Conservation (phyloP, 2,329 filamentous ascomycete genomes). For the Diplodia mutila region DNA sequence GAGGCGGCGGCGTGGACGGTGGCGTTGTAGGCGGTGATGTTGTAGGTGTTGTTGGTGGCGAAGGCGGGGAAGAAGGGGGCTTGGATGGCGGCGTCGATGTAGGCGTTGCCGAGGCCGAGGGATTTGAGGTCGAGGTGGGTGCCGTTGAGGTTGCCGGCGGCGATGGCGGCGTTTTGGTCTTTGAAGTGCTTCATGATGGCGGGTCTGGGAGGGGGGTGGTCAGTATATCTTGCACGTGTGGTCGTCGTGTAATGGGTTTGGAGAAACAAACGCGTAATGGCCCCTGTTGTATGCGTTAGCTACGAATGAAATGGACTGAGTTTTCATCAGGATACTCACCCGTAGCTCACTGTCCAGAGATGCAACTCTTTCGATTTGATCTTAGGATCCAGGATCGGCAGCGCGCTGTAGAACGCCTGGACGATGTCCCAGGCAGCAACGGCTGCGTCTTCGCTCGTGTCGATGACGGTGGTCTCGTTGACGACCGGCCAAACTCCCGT, state of each 20-base stretch:
- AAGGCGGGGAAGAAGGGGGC: conserved; percentile 53
- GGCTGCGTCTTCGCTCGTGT: conserved; percentile 42
- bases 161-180: conserved; percentile 58
- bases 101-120: conserved; percentile 59
- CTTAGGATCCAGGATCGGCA: conserved; percentile 51
- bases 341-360: conserved; percentile 57
- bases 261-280: conserved; percentile 48
- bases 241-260: rapidly evolving
- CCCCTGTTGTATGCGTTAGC: conserved; percentile 37
- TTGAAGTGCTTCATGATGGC: conserved; percentile 62
- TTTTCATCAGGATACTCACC: conserved; percentile 30
- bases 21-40: conserved; percentile 52
- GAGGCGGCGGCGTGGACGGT: conserved; percentile 50
- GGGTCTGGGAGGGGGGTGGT: conserved; percentile 46
- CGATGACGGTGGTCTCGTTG: conserved; percentile 48
- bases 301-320: neutral
- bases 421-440: conserved; percentile 43
- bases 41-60: conserved; percentile 60
- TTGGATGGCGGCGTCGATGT: conserved; percentile 56
- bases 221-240: neutral
- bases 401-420: conserved; percentile 41
- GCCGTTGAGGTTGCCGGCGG: conserved; percentile 51
- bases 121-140: conserved; percentile 58
- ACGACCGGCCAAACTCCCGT: conserved; percentile 28
- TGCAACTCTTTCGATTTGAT: conserved; percentile 60